Percentiles rank a stretch among this genome's conserved stretches.
These are phyloP conservation scores for Lachnellula arida DNA, from an alignment of 2,329 filamentous ascomycete species.

Conservation along the genomic window DNA sequence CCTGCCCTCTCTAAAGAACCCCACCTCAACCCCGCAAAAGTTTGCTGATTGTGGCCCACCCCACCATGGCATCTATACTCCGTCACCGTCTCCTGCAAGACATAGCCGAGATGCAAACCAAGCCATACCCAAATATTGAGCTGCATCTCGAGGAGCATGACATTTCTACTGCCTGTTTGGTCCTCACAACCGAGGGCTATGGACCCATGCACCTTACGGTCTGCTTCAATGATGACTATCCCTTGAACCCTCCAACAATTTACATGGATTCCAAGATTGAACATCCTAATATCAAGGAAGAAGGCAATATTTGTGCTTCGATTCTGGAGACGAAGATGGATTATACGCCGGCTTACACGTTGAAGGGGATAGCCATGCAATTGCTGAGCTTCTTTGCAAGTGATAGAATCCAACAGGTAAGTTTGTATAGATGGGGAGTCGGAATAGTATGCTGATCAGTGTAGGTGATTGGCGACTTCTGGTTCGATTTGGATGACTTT, in stretches of 20 bases:
- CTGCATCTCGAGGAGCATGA: neutral
- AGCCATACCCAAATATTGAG: neutral
- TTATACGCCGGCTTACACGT: neutral
- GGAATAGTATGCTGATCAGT: too few relatives aligned
- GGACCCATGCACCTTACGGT: neutral
- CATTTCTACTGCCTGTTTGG: neutral
- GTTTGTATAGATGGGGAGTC: too few relatives aligned
- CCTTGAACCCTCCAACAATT: neutral
- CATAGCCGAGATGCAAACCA: neutral
- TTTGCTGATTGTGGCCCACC: too few relatives aligned
- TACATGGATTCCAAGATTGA: neutral
- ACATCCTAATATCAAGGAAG: neutral
- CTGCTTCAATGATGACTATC: neutral
- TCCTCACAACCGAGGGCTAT: neutral
- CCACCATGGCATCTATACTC: too few relatives aligned
- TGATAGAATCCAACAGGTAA: neutral
- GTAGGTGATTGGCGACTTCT: too few relatives aligned
- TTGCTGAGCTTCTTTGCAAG: neutral
- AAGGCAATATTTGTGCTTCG: neutral
- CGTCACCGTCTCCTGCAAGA: slow-evolving; percentile 19
- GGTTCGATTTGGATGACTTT: too few relatives aligned
- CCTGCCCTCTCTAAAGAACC: too few relatives aligned
- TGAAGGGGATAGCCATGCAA: neutral
- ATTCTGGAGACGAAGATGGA: neutral
- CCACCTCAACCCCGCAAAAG: too few relatives aligned